phyloP scores from a whole-genome alignment of 805 yeast genomes.

The Teunomyces stri region DNA sequence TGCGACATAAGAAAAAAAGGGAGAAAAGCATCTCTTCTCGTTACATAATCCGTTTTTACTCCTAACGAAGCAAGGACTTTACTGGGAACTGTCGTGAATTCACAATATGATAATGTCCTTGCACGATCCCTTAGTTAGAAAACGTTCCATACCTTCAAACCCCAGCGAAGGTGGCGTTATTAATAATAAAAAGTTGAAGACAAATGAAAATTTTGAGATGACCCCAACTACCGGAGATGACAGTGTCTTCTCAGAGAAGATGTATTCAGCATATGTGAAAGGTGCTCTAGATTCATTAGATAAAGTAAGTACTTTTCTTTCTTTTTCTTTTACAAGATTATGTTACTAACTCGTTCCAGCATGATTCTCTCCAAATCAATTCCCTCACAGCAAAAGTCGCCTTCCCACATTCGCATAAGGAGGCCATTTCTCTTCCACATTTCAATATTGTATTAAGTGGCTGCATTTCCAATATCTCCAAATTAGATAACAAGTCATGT shows the following conservation, averaged over 20 bases:
- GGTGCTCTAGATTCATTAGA: conserved; percentile 72
- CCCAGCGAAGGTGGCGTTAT: conserved; percentile 11
- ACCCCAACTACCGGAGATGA: conserved; percentile 5
- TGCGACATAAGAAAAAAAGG: conserved; percentile 5
- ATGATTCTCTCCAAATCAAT: conserved; percentile 56
- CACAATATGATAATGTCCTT: conserved; percentile 36
- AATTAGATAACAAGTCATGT: conserved; percentile 58
- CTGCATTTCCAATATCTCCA: conserved; percentile 62
- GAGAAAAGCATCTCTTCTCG: conserved; percentile 9
- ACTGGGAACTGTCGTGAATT: neutral
- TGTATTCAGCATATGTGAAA: conserved; percentile 49
- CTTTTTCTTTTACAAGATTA: neutral
- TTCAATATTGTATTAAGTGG: conserved; percentile 54
- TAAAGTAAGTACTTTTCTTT: conserved; percentile 34
- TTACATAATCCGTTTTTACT: neutral
- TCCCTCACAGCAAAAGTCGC: conserved; percentile 58
- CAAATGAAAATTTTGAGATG: conserved; percentile 10
- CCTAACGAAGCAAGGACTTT: conserved; percentile 6
- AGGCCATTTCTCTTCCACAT: conserved; percentile 52
- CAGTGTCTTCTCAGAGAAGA: conserved; percentile 32
- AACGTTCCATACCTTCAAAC: conserved; percentile 20
- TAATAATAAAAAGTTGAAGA: conserved; percentile 18
- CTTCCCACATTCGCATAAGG: conserved; percentile 50
- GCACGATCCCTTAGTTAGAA: conserved; percentile 36
- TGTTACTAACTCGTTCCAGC: conserved; percentile 12